These are phyloP conservation scores for Hemileccinum rubropunctum DNA, from an alignment of 768 basidiomycete genomes.

Conservation along the genomic window DNA sequence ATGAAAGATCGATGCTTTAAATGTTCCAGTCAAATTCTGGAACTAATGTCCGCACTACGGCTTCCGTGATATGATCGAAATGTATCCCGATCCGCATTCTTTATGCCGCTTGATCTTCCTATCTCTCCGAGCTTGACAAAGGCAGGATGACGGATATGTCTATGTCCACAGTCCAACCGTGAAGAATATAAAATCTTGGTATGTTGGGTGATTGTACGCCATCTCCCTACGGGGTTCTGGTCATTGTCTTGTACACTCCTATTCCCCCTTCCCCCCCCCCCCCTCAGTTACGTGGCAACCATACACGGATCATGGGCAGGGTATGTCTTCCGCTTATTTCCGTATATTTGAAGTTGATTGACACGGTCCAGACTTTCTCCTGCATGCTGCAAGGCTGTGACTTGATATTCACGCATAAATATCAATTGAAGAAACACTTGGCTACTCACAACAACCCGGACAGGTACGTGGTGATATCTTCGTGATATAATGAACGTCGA, in stretches of 20 bases:
- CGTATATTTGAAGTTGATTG: too few species aligned
- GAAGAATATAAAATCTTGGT: not conserved
- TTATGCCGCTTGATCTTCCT: not conserved
- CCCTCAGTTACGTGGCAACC: too few species aligned
- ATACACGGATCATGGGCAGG: too few species aligned
- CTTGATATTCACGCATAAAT: not conserved
- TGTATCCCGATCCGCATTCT: too few species aligned
- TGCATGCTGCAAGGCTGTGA: not conserved
- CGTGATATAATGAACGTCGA: not conserved
- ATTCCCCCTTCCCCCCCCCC: too few species aligned
- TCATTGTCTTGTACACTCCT: too few species aligned
- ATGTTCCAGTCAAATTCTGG: too few species aligned
- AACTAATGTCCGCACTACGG: too few species aligned
- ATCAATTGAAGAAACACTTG: not conserved
- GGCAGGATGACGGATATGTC: too few species aligned
- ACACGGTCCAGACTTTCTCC: not conserved
- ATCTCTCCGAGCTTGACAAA: not conserved
- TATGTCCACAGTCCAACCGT: not conserved
- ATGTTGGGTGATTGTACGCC: not conserved
- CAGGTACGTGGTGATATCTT: not conserved
- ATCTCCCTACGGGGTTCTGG: not conserved
- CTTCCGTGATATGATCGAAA: too few species aligned
- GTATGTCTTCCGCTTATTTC: too few species aligned
- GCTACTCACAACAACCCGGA: not conserved
- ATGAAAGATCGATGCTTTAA: not conserved